phyloP scores from a whole-genome alignment of 1,139 yeast species.

The Arxiozyma bovina region DNA sequence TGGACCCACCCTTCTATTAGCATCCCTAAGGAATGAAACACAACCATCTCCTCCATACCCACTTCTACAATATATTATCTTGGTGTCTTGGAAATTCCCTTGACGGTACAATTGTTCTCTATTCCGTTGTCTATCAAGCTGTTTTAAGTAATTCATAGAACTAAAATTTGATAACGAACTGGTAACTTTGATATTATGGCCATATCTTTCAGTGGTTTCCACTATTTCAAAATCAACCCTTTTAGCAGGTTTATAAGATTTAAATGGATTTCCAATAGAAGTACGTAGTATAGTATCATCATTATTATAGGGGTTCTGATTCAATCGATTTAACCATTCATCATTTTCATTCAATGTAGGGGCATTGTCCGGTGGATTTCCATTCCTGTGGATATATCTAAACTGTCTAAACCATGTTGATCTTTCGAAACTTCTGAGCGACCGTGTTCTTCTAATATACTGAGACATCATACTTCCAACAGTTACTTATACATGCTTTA shows the following conservation, averaged over 20 bases:
- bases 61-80: conserved; percentile 55
- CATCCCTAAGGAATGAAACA: conserved; percentile 78
- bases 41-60: conserved; percentile 89
- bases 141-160: conserved; percentile 28
- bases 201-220: conserved; percentile 13
- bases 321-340: conserved; percentile 36
- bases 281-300: background rate
- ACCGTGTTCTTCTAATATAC: background rate
- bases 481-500: background rate
- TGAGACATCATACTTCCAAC: background rate
- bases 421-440: background rate
- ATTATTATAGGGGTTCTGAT: background rate
- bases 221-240: background rate
- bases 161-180: conserved; percentile 34
- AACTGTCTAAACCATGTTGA: background rate
- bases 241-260: background rate
- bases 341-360: conserved; percentile 41
- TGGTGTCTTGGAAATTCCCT: conserved; percentile 48
- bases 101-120: conserved; percentile 32
- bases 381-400: background rate
- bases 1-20: conserved; percentile 79
- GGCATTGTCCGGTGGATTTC: conserved; percentile 37
- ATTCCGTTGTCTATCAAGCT: conserved; percentile 24
- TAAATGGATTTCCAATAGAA: background rate
- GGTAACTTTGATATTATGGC: background rate